Conservation (phyloP, 208 protist species). For the Trypanosoma brucei region DNA sequence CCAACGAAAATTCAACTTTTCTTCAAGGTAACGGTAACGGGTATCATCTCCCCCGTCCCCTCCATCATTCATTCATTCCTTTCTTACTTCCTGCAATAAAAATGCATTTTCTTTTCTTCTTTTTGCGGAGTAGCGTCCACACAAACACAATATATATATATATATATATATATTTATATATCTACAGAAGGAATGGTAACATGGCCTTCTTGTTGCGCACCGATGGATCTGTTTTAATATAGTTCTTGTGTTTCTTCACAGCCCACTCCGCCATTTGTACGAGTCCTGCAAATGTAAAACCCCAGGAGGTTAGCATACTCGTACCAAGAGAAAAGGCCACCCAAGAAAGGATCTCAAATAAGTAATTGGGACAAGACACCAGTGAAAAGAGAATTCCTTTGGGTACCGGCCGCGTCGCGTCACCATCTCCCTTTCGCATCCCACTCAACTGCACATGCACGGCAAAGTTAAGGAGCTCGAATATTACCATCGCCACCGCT, state of each 20-base stretch:
- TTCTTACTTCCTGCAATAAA: too few relatives aligned
- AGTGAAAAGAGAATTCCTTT: slow-evolving; percentile 82
- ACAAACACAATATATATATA: too few relatives aligned
- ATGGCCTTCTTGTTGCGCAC: slow-evolving; percentile 78
- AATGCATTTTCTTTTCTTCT: too few relatives aligned
- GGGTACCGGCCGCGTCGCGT: slow-evolving; percentile 76
- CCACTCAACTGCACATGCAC: slow-evolving; percentile 86
- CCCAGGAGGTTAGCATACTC: slow-evolving; percentile 69
- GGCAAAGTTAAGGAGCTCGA: slow-evolving; percentile 88
- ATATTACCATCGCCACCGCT: slow-evolving; percentile 53
- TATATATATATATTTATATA: too few relatives aligned
- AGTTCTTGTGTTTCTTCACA: slow-evolving; percentile 79
- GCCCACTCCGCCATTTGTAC: slow-evolving; percentile 87
- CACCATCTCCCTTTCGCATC: slow-evolving; percentile 77
- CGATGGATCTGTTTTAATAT: slow-evolving; percentile 70
- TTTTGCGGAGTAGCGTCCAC: too few relatives aligned
- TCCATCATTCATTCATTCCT: too few relatives aligned
- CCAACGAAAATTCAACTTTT: too few relatives aligned
- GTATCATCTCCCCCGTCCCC: too few relatives aligned
- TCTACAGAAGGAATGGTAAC: slow-evolving; percentile 84
- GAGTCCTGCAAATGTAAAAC: slow-evolving; percentile 76
- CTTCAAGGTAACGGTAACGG: too few relatives aligned
- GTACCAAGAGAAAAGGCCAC: slow-evolving; percentile 88
- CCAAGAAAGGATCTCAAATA: slow-evolving; percentile 93
- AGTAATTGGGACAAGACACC: slow-evolving; percentile 95